Evolutionary conservation across 1,139 yeast species (phyloP).

Genomic region (Yamadazyma oceani): DNA sequence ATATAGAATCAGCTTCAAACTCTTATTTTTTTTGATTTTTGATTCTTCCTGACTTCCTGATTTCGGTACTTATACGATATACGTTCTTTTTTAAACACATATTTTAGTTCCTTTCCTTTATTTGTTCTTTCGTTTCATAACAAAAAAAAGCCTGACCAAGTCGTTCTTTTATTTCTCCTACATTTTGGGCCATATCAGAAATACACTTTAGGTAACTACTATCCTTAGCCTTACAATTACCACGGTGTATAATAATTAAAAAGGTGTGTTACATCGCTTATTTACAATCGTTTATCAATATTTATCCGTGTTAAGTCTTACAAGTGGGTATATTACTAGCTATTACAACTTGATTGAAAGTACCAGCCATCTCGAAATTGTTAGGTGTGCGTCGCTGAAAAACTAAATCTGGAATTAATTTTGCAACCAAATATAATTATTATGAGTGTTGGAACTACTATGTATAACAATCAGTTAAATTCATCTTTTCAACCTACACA

Average conservation of each 20-base stretch:
- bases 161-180: too few species aligned
- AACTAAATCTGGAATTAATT: neutral
- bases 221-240: too few species aligned
- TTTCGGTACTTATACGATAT: neutral
- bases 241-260: too few species aligned
- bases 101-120: neutral
- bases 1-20: too few species aligned
- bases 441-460: constrained; percentile 25
- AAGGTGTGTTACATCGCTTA: too few species aligned
- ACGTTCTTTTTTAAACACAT: neutral
- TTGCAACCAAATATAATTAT: constrained; percentile 3
- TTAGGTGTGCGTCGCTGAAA: neutral
- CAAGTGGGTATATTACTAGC: neutral
- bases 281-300: too few species aligned
- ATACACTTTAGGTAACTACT: too few species aligned
- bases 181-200: too few species aligned
- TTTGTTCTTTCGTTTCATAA: neutral
- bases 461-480: constrained; percentile 33
- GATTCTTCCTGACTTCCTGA: constrained; percentile 2
- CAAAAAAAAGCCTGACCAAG: too few species aligned
- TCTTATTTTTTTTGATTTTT: constrained; percentile 2
- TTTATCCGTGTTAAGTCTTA: neutral
- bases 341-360: too few species aligned
- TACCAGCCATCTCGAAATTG: neutral
- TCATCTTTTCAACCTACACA: constrained; percentile 30